phyloP scores from a whole-genome alignment of 2,329 filamentous ascomycete species.

The Xylariaceae sp. region DNA sequence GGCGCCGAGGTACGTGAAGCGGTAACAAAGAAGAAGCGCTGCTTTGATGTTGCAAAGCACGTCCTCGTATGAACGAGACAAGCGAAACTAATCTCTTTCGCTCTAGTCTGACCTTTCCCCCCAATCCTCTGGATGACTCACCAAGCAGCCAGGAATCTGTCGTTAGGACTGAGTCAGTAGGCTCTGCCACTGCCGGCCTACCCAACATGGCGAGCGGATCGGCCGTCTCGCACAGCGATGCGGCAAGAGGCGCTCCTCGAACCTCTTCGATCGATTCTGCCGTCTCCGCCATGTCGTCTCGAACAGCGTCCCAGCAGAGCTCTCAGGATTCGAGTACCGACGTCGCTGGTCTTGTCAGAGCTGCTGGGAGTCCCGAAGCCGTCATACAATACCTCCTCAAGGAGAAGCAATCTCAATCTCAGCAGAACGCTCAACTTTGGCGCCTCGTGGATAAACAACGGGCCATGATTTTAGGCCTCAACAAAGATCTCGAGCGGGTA shows the following conservation, averaged over 20 bases:
- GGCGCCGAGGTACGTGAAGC: conserved; percentile 12
- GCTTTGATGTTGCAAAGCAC: neutral
- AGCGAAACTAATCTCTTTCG: neutral
- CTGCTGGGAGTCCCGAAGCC: conserved; percentile 84
- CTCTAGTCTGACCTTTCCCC: conserved; percentile 27
- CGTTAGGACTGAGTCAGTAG: conserved; percentile 41
- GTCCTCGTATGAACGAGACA: neutral
- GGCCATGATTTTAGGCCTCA: conserved; percentile 86
- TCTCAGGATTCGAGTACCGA: conserved; percentile 65
- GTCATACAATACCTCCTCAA: conserved; percentile 84
- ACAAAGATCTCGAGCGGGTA: conserved; percentile 87
- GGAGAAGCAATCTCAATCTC: conserved; percentile 83
- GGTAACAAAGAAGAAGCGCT: neutral
- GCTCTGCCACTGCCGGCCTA: conserved; percentile 35
- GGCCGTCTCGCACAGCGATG: conserved; percentile 37
- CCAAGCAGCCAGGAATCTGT: conserved; percentile 42
- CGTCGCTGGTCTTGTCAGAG: conserved; percentile 72
- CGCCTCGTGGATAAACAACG: conserved; percentile 93
- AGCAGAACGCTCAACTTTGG: conserved; percentile 93
- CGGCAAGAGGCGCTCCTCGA: conserved; percentile 49
- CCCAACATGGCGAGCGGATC: conserved; percentile 47
- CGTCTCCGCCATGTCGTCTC: conserved; percentile 71
- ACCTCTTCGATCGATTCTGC: conserved; percentile 91
- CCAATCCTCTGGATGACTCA: conserved; percentile 45
- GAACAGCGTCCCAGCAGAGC: conserved; percentile 54